These are phyloP conservation scores for Neurospora sp. DNA, from an alignment of 495 filamentous ascomycete species.

Conservation along the genomic window DNA sequence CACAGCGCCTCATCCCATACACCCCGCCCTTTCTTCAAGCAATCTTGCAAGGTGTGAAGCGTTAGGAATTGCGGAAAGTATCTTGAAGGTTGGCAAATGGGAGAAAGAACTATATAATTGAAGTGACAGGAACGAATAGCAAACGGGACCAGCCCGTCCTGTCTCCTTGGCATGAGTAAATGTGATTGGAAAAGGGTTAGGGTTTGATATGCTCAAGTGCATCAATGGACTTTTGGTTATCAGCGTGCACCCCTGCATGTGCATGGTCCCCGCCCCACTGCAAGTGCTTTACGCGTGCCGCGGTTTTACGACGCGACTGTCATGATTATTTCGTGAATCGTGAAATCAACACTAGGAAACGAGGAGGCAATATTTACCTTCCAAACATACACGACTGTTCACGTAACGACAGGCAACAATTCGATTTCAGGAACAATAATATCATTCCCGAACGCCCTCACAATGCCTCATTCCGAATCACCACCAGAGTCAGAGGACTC, in stretches of 20 bases:
- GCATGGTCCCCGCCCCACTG: background rate
- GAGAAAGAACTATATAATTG: background rate
- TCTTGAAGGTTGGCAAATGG: background rate
- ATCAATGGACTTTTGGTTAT: background rate
- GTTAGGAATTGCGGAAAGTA: background rate
- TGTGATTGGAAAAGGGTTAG: background rate
- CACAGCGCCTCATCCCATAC: background rate
- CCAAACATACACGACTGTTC: background rate
- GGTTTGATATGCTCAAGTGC: background rate
- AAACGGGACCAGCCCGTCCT: background rate
- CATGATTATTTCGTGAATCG: background rate
- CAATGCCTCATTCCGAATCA: slow-evolving; percentile 13
- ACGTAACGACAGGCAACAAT: background rate
- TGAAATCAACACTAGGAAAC: background rate
- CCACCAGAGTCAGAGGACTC: background rate
- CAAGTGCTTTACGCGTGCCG: slow-evolving; percentile 8
- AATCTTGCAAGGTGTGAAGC: background rate
- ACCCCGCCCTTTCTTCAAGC: background rate
- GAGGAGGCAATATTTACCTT: background rate
- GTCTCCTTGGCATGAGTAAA: background rate
- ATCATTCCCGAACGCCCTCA: background rate
- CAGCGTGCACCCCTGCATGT: background rate
- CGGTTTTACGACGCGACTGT: background rate
- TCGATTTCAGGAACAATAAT: background rate
- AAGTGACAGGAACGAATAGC: background rate